phyloP scores from a whole-genome alignment of 345 rosid species.

The Brassica napus region Da-Ae NC_063436.1:5600001-5600500 shows the following conservation, averaged over 20 bases:
- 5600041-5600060: conserved; percentile 50
- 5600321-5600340: conserved; percentile 48
- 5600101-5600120: conserved; percentile 66
- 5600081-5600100: conserved; percentile 80
- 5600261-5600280: conserved; percentile 75
- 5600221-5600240: conserved; percentile 33
- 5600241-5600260: conserved; percentile 60
- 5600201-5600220: not conserved
- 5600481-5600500: not conserved
- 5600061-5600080: conserved; percentile 66
- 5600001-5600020: conserved; percentile 70
- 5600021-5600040: conserved; percentile 50
- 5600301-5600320: conserved; percentile 56
- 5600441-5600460: not conserved
- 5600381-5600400: conserved; percentile 17
- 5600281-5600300: conserved; percentile 67
- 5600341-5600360: conserved; percentile 71
- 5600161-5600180: not conserved
- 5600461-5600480: conserved; percentile 9
- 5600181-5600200: not conserved
- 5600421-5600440: not conserved
- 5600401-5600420: not conserved
- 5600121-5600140: conserved; percentile 74
- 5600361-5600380: conserved; percentile 67
- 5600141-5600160: conserved; percentile 40